phyloP scores from a whole-genome alignment of 2,329 filamentous ascomycete genomes.

The Apiospora koreana region DNA sequence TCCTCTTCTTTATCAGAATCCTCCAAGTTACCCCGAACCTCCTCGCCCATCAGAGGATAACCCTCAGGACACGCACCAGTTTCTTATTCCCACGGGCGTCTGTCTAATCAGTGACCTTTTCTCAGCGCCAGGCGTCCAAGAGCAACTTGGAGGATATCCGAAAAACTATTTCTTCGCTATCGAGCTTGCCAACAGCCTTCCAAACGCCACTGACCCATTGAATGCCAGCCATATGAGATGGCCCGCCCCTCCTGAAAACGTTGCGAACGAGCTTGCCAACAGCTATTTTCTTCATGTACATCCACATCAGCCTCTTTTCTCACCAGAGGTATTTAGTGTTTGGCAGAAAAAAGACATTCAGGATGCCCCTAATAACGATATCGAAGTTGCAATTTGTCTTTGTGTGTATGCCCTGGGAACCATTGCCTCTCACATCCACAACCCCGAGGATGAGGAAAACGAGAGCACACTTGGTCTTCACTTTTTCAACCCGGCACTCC shows the following conservation, averaged over 20 bases:
- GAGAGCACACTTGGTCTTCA: slow-evolving; percentile 31
- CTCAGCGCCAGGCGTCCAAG: slow-evolving; percentile 33
- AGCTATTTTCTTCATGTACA: slow-evolving; percentile 38
- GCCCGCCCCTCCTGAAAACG: slow-evolving; percentile 29
- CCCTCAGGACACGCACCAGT: slow-evolving; percentile 33
- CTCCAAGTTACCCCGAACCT: slow-evolving; percentile 22
- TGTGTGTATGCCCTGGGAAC: slow-evolving; percentile 38
- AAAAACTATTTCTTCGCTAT: slow-evolving; percentile 36
- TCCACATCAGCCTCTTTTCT: slow-evolving; percentile 38
- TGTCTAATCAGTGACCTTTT: slow-evolving; percentile 35
- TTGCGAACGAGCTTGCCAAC: slow-evolving; percentile 28
- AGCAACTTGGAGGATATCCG: slow-evolving; percentile 33
- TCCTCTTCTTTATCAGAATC: slow-evolving; percentile 21
- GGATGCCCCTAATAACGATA: slow-evolving; percentile 25
- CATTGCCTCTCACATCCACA: slow-evolving; percentile 23
- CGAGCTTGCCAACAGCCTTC: slow-evolving; percentile 34
- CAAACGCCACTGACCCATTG: slow-evolving; percentile 30
- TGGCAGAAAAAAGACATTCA: slow-evolving; percentile 31
- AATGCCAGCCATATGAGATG: slow-evolving; percentile 25
- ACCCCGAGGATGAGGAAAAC: slow-evolving; percentile 20
- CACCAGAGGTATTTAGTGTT: slow-evolving; percentile 26
- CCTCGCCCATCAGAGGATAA: slow-evolving; percentile 19
- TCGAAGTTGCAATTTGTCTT: slow-evolving; percentile 36
- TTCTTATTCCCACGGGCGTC: slow-evolving; percentile 38
- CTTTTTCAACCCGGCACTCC: slow-evolving; percentile 37